Base-by-base conservation (phyloP, 2,329 filamentous ascomycete genomes). In the Hypoxylon sp. region DNA sequence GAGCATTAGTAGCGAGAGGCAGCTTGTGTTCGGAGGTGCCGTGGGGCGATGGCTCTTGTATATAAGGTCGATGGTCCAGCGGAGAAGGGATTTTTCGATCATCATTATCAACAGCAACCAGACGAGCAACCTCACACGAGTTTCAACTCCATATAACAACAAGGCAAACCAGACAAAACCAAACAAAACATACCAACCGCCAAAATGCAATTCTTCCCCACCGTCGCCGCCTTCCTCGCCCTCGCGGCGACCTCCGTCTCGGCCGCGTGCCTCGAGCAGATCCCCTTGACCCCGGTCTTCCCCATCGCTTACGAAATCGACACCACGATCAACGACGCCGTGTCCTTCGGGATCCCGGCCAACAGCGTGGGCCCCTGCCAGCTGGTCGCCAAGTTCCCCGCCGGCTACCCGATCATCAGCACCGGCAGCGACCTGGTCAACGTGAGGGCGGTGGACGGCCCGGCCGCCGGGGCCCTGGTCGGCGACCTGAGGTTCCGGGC, bases 381-480 rank as follows among this genome's bases (percentile, higher is more conserved):
- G 32, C 71, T 76, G 10, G 56, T 72, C 48, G 70, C 68, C 51
- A 59, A 60, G 46, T 74, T 76, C 67, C 74, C 74, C 6, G 64
- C 68, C 7, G 57, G 59, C 56, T 74, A 72, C 67, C 62, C 68
- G 24, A 62, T 69, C 59, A 44, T 49, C 8, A 63, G 59, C 59
- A 63, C 59, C 7, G 64, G 64, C 3, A 49, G 34, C 1, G 64
- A 66, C 44, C 64, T 66, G 0, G 64, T 66, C 19, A 60, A 66
- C 53, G 64, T 66, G 22, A 58, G 49, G 7, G 64, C 64, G n/a
- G 3, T 63, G 1, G 53, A 69, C 62, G 73, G 72, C 1, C 65
- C 67, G 3, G 67, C 64, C 1, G 43, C 62, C 4, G 72, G 72
- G 15, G 48, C 70, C 41, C 43, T 74, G 24, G 68, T 74, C 37